Evolutionary conservation across 345 rosid species (phyloP).

Genomic region (Camelina neglecta): DNA sequence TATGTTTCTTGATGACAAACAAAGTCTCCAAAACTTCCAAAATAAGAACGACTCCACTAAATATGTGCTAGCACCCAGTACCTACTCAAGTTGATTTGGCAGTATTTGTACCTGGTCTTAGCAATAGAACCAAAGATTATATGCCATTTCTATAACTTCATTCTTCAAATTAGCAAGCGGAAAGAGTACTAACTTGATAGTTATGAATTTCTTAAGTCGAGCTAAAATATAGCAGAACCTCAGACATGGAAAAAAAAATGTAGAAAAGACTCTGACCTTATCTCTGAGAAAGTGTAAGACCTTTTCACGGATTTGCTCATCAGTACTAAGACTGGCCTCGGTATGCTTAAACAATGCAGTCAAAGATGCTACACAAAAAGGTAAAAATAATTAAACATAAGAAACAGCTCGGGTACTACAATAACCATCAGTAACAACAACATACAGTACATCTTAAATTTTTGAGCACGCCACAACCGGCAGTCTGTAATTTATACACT

Average conservation of each 20-base stretch:
- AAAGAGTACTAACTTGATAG: neutral
- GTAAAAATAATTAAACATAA: neutral
- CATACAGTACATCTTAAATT: neutral
- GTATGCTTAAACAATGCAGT: constrained; percentile 81
- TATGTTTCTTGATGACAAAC: neutral
- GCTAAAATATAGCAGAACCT: neutral
- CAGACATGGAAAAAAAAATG: neutral
- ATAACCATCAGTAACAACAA: constrained; percentile 6
- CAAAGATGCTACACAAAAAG: constrained; percentile 66
- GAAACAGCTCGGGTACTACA: neutral
- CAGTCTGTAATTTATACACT: neutral
- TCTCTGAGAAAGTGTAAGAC: constrained; percentile 80
- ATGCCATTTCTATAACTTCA: neutral
- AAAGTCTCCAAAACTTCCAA: constrained; percentile 6
- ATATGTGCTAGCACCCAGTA: neutral
- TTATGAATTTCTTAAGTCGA: neutral
- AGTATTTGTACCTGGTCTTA: neutral
- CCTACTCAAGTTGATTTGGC: neutral
- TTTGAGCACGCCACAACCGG: neutral
- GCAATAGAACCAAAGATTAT: constrained; percentile 1
- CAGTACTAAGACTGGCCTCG: constrained; percentile 58
- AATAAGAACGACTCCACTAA: neutral
- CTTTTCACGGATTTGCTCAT: constrained; percentile 75
- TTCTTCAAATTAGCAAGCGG: neutral
- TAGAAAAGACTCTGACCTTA: constrained; percentile 57